phyloP scores from a whole-genome alignment of 2,329 filamentous ascomycete genomes.

The Fusarium albosuccineum region DNA sequence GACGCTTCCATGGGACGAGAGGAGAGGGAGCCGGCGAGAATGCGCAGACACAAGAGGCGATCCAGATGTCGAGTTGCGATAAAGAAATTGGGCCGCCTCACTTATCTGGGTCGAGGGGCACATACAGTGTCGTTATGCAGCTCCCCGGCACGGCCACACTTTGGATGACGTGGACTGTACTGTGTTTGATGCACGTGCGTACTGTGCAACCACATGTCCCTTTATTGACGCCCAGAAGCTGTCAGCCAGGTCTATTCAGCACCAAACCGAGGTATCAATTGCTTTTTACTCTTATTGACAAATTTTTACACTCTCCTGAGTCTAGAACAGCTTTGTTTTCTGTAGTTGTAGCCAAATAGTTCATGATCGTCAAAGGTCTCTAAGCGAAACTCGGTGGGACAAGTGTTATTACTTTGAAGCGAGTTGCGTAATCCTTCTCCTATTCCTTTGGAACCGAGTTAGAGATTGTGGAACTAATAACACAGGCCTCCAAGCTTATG shows the following conservation, averaged over 20 bases:
- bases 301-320: too few relatives aligned
- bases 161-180: background rate
- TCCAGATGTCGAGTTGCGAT: slow-evolving; percentile 31
- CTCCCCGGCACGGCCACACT: slow-evolving; percentile 12
- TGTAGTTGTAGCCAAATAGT: too few relatives aligned
- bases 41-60: slow-evolving; percentile 17
- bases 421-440: too few relatives aligned
- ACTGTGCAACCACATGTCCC: slow-evolving; percentile 2
- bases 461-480: too few relatives aligned
- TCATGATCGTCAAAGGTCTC: too few relatives aligned
- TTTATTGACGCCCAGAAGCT: slow-evolving; percentile 2
- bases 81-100: slow-evolving; percentile 28
- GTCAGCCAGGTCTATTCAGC: background rate
- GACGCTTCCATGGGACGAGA: slow-evolving; percentile 80
- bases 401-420: too few relatives aligned
- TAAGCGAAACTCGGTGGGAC: too few relatives aligned
- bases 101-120: slow-evolving; percentile 23
- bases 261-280: background rate
- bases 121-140: slow-evolving; percentile 22
- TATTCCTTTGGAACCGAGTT: too few relatives aligned
- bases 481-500: too few relatives aligned
- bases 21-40: slow-evolving; percentile 12
- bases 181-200: background rate
- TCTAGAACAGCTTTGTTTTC: too few relatives aligned
- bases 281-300: too few relatives aligned